Percentiles rank a stretch among this genome's conserved stretches.
phyloP scores from a whole-genome alignment of 164 flowering plant species.

The Kingdonia uniflora region DNA sequence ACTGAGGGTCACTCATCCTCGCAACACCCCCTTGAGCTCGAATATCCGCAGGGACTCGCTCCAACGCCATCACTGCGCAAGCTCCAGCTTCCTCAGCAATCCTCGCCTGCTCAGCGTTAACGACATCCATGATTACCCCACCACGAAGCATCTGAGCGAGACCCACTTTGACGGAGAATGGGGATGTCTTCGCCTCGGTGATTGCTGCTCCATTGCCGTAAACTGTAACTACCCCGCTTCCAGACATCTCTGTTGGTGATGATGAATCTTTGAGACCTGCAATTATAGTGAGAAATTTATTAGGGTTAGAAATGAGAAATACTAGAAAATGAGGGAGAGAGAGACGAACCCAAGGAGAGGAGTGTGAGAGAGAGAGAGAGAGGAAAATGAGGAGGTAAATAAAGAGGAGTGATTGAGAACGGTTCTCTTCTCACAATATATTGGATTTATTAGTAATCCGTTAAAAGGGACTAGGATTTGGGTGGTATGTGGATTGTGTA shows the following conservation, averaged over 20 bases:
- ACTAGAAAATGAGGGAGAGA: neutral
- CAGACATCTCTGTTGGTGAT: conserved; percentile 13
- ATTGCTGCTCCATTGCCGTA: conserved; percentile 26
- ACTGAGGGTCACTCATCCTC: conserved; percentile 29
- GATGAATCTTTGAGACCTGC: neutral
- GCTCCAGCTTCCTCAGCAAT: conserved; percentile 38
- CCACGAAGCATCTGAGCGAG: conserved; percentile 34
- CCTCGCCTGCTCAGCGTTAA: conserved; percentile 29
- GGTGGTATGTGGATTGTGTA: no score
- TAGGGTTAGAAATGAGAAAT: neutral
- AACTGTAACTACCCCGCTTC: conserved; percentile 23
- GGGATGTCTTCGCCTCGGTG: conserved; percentile 22
- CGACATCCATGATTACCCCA: conserved; percentile 37
- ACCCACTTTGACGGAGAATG: conserved; percentile 30
- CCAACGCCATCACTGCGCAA: conserved; percentile 31
- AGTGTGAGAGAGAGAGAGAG: neutral
- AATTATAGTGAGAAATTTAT: neutral
- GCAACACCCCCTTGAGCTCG: conserved; percentile 31
- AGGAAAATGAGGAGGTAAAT: conserved; percentile 6
- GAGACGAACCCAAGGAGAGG: neutral
- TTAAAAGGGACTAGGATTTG: no score
- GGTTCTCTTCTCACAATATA: conserved; percentile 2
- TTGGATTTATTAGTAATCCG: no score
- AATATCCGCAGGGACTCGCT: conserved; percentile 29
- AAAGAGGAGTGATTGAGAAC: conserved; percentile 5